A percentile compares a stretch with the other conserved stretches of the same genome.
These are phyloP conservation scores for Exophiala calicioides DNA, from an alignment of 2,329 filamentous ascomycete genomes.

Conservation along the genomic window DNA sequence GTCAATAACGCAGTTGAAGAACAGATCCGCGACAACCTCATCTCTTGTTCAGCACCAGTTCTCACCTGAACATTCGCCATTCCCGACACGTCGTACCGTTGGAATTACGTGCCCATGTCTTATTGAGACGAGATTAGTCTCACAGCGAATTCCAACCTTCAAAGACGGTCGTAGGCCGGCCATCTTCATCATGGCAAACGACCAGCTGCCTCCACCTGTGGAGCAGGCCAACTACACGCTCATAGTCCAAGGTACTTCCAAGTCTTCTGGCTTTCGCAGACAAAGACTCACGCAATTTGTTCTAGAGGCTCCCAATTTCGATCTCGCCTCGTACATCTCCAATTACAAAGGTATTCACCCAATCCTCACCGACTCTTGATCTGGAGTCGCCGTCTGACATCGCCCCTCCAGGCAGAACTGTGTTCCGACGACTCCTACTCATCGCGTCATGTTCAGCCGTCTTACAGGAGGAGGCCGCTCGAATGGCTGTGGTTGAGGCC, in stretches of 20 bases:
- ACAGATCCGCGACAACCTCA: no score
- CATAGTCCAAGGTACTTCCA: conserved; percentile 21
- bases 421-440: conserved; percentile 75
- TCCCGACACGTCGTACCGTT: no score
- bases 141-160: not conserved
- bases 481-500: conserved; percentile 72
- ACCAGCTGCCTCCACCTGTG: conserved; percentile 3
- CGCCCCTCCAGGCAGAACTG: conserved; percentile 68
- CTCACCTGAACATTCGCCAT: no score
- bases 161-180: not conserved
- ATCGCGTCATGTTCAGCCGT: conserved; percentile 78
- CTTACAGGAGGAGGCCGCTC: conserved; percentile 77
- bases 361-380: not conserved
- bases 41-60: not conserved
- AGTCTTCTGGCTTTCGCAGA: not conserved
- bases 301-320: conserved; percentile 78
- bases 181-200: conserved; percentile 19
- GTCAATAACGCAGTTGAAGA: no score
- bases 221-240: conserved; percentile 19
- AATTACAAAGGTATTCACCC: conserved; percentile 75
- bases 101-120: not conserved
- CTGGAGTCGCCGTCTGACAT: not conserved
- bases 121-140: not conserved
- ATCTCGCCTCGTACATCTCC: conserved; percentile 84
- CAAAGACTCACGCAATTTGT: conserved; percentile 3